A percentile compares a stretch with the other conserved stretches of the same genome.
Evolutionary conservation across 139 green algal genomes (phyloP).

Genomic region (Chlamydomonas eustigma): DNA sequence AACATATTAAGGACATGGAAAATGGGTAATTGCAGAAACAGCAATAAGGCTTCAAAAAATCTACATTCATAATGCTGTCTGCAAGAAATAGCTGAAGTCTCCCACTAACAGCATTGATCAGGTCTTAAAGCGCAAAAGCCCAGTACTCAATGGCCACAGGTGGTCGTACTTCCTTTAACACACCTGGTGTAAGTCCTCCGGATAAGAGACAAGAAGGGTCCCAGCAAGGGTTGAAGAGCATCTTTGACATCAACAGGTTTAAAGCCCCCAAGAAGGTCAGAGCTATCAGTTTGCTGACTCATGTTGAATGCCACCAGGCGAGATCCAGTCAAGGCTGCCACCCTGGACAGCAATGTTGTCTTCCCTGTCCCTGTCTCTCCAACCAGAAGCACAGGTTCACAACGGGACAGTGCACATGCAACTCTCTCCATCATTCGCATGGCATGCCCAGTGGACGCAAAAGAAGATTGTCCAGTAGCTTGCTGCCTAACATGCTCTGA

Average conservation of each 20-base stretch:
- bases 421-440: conserved; percentile 87
- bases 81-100: too few species aligned
- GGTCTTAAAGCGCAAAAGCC: too few species aligned
- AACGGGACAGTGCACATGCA: conserved; percentile 51
- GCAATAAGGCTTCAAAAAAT: too few species aligned
- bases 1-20: too few species aligned
- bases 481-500: neutral
- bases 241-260: conserved; percentile 79
- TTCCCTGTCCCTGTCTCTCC: conserved; percentile 99
- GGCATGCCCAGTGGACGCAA: conserved; percentile 78
- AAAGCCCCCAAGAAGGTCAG: conserved; percentile 95
- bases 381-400: conserved; percentile 92
- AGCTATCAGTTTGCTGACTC: conserved; percentile 93
- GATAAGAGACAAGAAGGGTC: conserved; percentile 65
- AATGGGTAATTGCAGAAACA: too few species aligned
- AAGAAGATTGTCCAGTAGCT: conserved; percentile 26
- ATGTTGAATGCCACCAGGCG: conserved; percentile 93
- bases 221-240: conserved; percentile 67
- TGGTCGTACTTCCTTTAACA: conserved; percentile 16
- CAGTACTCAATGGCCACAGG: too few species aligned
- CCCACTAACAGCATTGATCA: too few species aligned
- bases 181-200: conserved; percentile 52
- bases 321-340: conserved; percentile 59
- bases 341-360: conserved; percentile 84
- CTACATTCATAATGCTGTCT: too few species aligned